phyloP scores from a whole-genome alignment of 1,139 yeast species.

The Candida tetrigidarum region DNA sequence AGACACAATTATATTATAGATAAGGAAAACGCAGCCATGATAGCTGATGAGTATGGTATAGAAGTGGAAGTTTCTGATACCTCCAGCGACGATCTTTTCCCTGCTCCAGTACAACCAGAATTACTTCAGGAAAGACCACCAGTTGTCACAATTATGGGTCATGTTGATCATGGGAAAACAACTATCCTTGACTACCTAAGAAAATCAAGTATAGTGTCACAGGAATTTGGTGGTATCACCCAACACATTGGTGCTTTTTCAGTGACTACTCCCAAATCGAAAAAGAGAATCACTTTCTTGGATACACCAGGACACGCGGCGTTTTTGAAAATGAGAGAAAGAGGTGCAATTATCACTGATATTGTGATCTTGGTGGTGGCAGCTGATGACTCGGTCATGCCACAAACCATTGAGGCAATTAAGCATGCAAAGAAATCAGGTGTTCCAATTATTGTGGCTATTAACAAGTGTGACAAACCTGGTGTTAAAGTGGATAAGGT shows the following conservation, averaged over 20 bases:
- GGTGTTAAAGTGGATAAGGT: constrained; percentile 76
- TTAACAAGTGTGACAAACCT: constrained; percentile 89
- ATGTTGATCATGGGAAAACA: constrained; percentile 98
- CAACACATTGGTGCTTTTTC: constrained; percentile 98
- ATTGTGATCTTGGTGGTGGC: constrained; percentile 94
- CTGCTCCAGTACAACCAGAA: constrained; percentile 42
- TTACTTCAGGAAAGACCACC: constrained; percentile 78
- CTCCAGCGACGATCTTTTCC: constrained; percentile 66
- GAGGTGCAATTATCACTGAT: constrained; percentile 96
- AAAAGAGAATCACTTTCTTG: constrained; percentile 80
- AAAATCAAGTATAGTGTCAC: constrained; percentile 78
- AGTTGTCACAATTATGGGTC: constrained; percentile 98
- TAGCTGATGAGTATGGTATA: constrained; percentile 89
- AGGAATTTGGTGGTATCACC: constrained; percentile 96
- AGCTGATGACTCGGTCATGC: constrained; percentile 97
- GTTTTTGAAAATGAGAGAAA: constrained; percentile 91
- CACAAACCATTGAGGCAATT: constrained; percentile 95
- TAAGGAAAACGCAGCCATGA: constrained; percentile 79
- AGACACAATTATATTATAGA: constrained; percentile 83
- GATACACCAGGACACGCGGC: constrained; percentile 99
- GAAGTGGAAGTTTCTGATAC: constrained; percentile 64
- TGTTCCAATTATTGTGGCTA: constrained; percentile 88
- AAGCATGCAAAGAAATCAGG: constrained; percentile 87
- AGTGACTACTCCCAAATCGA: constrained; percentile 73
- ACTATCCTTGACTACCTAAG: constrained; percentile 87